A percentile compares a stretch with the other conserved stretches of the same genome.
Evolutionary conservation across 352 stramenopile genomes (phyloP).

Genomic region (Phytopythium kandeliae): DNA sequence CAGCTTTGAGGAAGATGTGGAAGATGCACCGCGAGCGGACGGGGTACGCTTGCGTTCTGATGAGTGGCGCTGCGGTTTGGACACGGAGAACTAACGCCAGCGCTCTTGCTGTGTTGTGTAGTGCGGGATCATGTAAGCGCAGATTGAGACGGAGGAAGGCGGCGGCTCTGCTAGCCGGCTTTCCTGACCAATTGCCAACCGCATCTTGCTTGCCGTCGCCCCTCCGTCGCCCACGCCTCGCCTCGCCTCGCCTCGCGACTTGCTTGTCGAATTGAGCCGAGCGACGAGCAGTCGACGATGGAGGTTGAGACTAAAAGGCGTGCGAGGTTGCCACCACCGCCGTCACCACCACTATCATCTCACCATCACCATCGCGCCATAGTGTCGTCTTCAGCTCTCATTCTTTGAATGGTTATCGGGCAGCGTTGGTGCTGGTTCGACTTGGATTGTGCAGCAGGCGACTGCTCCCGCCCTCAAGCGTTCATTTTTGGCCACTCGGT

Average conservation of each 20-base stretch:
- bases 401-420: neutral
- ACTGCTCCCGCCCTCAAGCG: neutral
- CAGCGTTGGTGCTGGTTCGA: neutral
- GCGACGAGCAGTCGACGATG: neutral
- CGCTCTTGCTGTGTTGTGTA: conserved; percentile 7
- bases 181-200: neutral
- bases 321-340: no score
- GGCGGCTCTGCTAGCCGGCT: neutral
- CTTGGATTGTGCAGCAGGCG: neutral
- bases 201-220: neutral
- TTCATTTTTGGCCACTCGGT: neutral
- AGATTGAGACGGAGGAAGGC: neutral
- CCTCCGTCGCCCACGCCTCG: neutral
- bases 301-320: no score
- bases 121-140: conserved; percentile 36
- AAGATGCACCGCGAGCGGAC: conserved; percentile 41
- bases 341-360: no score
- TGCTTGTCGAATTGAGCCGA: neutral
- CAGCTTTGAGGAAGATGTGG: conserved; percentile 48
- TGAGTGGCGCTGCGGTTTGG: conserved; percentile 1
- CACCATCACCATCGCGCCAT: no score
- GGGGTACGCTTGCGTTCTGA: conserved; percentile 29
- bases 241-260: neutral
- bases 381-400: neutral
- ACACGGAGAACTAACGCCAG: neutral